Percentiles rank a stretch among this genome's conserved stretches.
These are phyloP conservation scores for Podospora tetraspora DNA, from an alignment of 495 filamentous ascomycete genomes.

Conservation along the genomic window DNA sequence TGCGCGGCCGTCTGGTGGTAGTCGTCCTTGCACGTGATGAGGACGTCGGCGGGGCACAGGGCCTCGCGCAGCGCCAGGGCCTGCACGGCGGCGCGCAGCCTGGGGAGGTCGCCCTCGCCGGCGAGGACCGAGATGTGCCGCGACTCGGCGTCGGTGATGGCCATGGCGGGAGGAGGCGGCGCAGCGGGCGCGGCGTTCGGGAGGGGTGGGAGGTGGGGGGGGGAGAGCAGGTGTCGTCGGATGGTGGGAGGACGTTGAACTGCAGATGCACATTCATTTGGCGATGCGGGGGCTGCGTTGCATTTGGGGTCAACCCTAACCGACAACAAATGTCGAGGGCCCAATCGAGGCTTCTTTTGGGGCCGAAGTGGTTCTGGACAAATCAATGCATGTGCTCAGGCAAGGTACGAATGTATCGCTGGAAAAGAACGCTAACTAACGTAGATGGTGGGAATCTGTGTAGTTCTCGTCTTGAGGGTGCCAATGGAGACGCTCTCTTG, in stretches of 20 bases:
- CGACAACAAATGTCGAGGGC: too few species aligned
- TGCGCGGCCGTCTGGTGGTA: slow-evolving; percentile 31
- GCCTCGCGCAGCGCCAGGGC: slow-evolving; percentile 22
- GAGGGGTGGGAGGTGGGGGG: not conserved
- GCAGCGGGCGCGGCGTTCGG: not conserved
- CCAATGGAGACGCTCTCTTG: too few species aligned
- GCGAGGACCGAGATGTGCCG: slow-evolving; percentile 25
- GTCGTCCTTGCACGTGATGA: slow-evolving; percentile 28
- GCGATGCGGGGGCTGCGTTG: too few species aligned
- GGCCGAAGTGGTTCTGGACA: too few species aligned
- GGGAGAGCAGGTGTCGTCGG: not conserved
- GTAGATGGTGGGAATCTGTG: too few species aligned
- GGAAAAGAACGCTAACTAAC: too few species aligned
- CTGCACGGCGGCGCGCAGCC: slow-evolving; percentile 15
- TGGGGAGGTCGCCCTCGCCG: slow-evolving; percentile 22
- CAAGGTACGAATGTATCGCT: too few species aligned
- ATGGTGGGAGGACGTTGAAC: not conserved
- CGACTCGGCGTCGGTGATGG: slow-evolving; percentile 20
- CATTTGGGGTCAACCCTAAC: too few species aligned
- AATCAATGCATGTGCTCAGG: too few species aligned
- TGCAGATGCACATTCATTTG: not conserved
- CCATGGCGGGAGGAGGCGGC: slow-evolving; percentile 15
- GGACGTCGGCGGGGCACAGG: slow-evolving; percentile 16
- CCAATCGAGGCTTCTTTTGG: too few species aligned
- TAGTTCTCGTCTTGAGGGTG: too few species aligned